Evolutionary conservation across 768 basidiomycete genomes (phyloP).

Genomic region (Lactifluus volemus): DNA sequence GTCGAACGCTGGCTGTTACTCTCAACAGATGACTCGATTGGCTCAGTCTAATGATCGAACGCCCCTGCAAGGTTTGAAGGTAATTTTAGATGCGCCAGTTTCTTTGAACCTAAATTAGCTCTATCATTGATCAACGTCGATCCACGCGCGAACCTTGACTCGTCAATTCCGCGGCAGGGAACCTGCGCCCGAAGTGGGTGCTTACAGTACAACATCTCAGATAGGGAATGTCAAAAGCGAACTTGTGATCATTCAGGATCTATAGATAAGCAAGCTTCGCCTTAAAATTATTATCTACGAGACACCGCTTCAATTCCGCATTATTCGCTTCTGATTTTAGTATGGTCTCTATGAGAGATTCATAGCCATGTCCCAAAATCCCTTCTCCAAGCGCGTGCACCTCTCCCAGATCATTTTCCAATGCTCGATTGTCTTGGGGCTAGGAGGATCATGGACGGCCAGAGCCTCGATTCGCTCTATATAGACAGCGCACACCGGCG

Average conservation of each 20-base stretch:
- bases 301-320: neutral
- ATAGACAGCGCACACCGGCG: neutral
- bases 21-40: no score
- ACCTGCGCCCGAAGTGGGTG: neutral
- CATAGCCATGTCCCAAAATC: conserved; percentile 76
- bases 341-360: conserved; percentile 8
- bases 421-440: conserved; percentile 45
- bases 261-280: neutral
- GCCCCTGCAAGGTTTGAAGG: no score
- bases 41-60: no score
- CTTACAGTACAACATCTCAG: neutral
- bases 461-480: conserved; percentile 67
- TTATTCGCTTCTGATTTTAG: neutral
- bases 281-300: neutral
- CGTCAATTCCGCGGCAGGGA: neutral
- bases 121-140: neutral
- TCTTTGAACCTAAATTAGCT: neutral
- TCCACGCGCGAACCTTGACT: neutral
- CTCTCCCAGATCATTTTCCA: conserved; percentile 68
- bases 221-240: neutral
- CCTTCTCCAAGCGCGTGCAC: conserved; percentile 69
- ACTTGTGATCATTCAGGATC: neutral
- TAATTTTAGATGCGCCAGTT: no score
- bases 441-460: conserved; percentile 56
- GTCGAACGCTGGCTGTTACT: no score